Conservation (phyloP, 2,329 filamentous ascomycete species). For the Stenocarpella maydis region DNA sequence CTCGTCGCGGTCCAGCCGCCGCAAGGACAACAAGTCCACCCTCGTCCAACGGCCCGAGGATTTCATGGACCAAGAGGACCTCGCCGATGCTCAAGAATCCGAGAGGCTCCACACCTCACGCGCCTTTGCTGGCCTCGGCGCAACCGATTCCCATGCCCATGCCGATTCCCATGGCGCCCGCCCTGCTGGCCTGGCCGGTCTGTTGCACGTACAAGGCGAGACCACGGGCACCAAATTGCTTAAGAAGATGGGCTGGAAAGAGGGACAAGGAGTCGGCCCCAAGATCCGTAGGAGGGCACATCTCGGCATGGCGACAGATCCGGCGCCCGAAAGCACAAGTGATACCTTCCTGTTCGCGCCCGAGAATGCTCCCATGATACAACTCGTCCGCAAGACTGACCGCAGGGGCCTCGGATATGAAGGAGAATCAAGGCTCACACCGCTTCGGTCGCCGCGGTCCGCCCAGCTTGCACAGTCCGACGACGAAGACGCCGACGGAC, state of each 20-base stretch:
- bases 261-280: slow-evolving; percentile 91
- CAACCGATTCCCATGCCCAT: slow-evolving; percentile 67
- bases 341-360: slow-evolving; percentile 83
- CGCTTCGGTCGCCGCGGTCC: slow-evolving; percentile 42
- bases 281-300: slow-evolving; percentile 80
- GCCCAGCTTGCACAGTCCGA: slow-evolving; percentile 48
- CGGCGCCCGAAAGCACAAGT: slow-evolving; percentile 47
- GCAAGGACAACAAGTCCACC: slow-evolving; percentile 54
- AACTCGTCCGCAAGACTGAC: slow-evolving; percentile 71
- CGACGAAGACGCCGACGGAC: slow-evolving; percentile 53
- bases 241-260: slow-evolving; percentile 94
- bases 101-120: slow-evolving; percentile 76
- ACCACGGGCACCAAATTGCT: slow-evolving; percentile 88
- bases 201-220: slow-evolving; percentile 77
- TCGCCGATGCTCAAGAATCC: slow-evolving; percentile 84
- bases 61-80: slow-evolving; percentile 98
- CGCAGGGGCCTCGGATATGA: slow-evolving; percentile 75
- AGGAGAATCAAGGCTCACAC: slow-evolving; percentile 63
- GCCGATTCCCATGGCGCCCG: slow-evolving; percentile 62
- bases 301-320: slow-evolving; percentile 61
- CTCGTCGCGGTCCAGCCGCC: slow-evolving; percentile 83
- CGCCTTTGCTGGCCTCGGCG: slow-evolving; percentile 79
- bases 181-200: slow-evolving; percentile 68
- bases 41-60: slow-evolving; percentile 78
- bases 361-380: slow-evolving; percentile 76